Base-by-base conservation (phyloP, 2,329 filamentous ascomycete genomes). In the Aspergillus chevalieri region DNA sequence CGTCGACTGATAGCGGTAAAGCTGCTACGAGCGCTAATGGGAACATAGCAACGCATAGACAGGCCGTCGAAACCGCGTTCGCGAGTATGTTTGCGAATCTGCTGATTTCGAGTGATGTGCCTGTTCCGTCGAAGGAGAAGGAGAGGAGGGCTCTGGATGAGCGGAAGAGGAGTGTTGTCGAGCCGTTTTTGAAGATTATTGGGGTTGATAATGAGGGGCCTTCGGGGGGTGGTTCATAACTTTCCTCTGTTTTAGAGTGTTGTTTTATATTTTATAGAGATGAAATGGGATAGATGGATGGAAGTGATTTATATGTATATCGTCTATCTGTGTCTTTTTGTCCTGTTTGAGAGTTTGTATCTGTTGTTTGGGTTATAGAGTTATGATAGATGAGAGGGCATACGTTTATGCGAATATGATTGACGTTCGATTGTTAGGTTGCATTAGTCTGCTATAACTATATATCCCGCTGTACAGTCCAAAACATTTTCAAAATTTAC, bases 21-120 rank as follows among this genome's bases (percentile, higher is more conserved):
- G 6, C 14, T 4, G 15, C 15, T 19, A 41, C n/a, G 2, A 19
- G 38, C 17, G 66, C 57, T 41, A 42, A 50, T 4, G 71, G 72
- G 44, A 73, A 78, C 44, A 72, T 75, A 2, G 63, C 79, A 12
- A 72, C 76, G n/a, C 79, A 78, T 54, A 74, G 84, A 48, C 74
- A 80, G 52, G 74, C 76, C 1, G 78, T 84, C 47, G 82, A 86
- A 67, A 78, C 70, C 50, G 77, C 76, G 34, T 81, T 85, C 36
- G 84, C 86, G 0, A 79, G 82, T 45, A 69, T 89, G 0, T 85
- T 93, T 56, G 80, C 81, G 1, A 72, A 73, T 1, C 74, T 81
- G 0, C 74, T 89, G 10, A 85, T 90, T 51, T 77, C 84, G 6
- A 65, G 71, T 1, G 53, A 61, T 14, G 60, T 64, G 2, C 63